Base-by-base conservation (phyloP, 352 stramenopile genomes). In the Phytophthora brassicae region DNA sequence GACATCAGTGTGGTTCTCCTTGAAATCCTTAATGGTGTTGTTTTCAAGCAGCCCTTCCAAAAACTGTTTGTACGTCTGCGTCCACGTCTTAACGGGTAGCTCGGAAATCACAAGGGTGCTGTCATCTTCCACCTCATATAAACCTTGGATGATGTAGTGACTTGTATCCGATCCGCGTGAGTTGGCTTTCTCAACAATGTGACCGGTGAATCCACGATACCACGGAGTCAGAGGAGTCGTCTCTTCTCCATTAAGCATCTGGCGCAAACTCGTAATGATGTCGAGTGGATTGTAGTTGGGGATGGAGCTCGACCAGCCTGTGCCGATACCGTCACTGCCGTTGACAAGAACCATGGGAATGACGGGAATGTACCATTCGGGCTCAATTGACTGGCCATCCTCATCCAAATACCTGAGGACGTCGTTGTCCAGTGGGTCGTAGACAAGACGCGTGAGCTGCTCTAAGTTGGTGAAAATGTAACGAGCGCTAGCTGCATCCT, bases 321-420 rank as follows among this genome's bases (percentile, higher is more conserved):
- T 99, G 57, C 97, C 97, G 60, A 99, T 99, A 47, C 97, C 97
- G 69, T 98, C 90, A 47, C 78, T 92, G 39, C 97, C 97, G 65
- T 99, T 99, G 6, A 99, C 92, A 7, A 99, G 80, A 17, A 98
- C 84, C 72, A 99, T 89, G 13, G 97, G 98, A 50, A 99, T 97
- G 35, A 99, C 90, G 13, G 98, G 98, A 14, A 97, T 75, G 42
- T 97, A 98, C 81, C 87, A 97, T 59, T 93, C 86, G 0, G 93
- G 93, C 51, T 98, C 92, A 56, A 98, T 97, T 2, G 78, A 92
- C 52, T 97, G 87, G 0, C 93, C 93, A 58, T 98, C 93, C 57
- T 98, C 93, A 49, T 96, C 84, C 35, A 97, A 60, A 65, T 97
- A 97, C 36, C 89, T 87, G 13, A 98, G 78, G 8, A 97, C 79